Base-by-base conservation (phyloP, 805 yeast species). In the Lipomyces spencermartinsiae region DNA sequence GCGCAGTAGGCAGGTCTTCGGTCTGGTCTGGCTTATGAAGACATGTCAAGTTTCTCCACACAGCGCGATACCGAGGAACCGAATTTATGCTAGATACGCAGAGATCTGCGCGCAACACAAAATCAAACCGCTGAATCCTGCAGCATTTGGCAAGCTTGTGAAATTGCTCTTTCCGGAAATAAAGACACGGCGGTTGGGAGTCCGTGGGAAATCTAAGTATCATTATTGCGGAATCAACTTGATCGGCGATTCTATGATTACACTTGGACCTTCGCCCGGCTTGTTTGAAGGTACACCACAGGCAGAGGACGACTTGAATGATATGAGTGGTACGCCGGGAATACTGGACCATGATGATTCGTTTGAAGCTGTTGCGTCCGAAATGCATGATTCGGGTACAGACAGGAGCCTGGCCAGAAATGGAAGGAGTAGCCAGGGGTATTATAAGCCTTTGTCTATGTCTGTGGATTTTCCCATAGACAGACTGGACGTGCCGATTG, bases 121-220 rank as follows among this genome's bases (percentile, higher is more conserved):
- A 6, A 74, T 90, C 54, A 84, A 84, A 64, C 81, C 97, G 0
- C 79, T 90, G 64, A 85, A 89, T 49, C 93, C 92, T 35, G 94
- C 96, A 0, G 86, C 91, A 1, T 85, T 92, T 74, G 97, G 97
- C 3, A 90, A 89, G 74, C 79, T 89, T 56, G 91, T 91, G 22
- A 82, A 88, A 66, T 80, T 88, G 4, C 78, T 86, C 4, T 89
- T 84, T 73, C 95, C 97, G 0, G 81, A 82, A 64, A 80, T 91
- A 69, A 86, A 87, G 37, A 90, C 95, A 0, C 84, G 96, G 71
- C 83, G 97, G 63, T 80, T 92, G 63, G 97, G 97, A 1, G 86
- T 88, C 77, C 82, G 97, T 61, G 93, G 93, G 1, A 90, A 89
- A 74, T 87, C 94, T 25, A 89, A 89, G 76, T 93, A 93, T 78